Conservation (phyloP, 768 basidiomycete species). For the Amanita subjunquillea region DNA sequence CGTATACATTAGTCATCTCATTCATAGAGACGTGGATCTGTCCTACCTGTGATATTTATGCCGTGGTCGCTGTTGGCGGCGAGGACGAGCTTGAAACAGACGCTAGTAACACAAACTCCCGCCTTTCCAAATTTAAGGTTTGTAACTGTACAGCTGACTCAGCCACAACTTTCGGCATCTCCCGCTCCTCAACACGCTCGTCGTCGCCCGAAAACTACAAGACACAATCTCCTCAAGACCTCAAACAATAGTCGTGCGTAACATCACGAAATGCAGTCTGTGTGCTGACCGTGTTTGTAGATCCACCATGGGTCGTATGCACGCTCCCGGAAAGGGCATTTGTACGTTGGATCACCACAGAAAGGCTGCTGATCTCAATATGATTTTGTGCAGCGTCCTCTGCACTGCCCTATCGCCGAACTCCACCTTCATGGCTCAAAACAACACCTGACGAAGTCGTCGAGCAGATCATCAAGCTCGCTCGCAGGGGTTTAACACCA, state of each 20-base stretch:
- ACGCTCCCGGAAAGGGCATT: conserved; percentile 99
- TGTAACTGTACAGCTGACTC: conserved; percentile 45
- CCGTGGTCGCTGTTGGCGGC: conserved; percentile 33
- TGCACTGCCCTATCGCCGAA: conserved; percentile 93
- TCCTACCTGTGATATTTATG: conserved; percentile 29
- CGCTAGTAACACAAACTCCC: background rate
- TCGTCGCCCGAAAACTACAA: conserved; percentile 25
- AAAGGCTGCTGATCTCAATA: conserved; percentile 5
- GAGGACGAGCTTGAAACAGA: conserved; percentile 14
- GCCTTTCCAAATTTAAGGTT: conserved; percentile 46
- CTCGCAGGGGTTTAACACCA: conserved; percentile 94
- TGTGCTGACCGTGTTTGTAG: conserved; percentile 15
- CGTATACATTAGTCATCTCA: conserved; percentile 8
- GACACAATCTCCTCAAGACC: conserved; percentile 37
- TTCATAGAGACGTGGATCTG: conserved; percentile 1
- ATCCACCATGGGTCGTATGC: conserved; percentile 89
- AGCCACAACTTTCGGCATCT: conserved; percentile 31
- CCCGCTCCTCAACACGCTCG: conserved; percentile 12
- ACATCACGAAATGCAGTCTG: background rate
- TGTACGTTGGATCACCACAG: conserved; percentile 42
- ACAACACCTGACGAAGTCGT: conserved; percentile 90
- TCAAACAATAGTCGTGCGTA: conserved; percentile 16
- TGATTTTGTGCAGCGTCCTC: conserved; percentile 55
- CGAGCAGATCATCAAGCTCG: conserved; percentile 95
- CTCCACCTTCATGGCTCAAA: conserved; percentile 96